Conservation (phyloP, 2,329 filamentous ascomycete genomes). For the Lasiodiplodia citricola region DNA sequence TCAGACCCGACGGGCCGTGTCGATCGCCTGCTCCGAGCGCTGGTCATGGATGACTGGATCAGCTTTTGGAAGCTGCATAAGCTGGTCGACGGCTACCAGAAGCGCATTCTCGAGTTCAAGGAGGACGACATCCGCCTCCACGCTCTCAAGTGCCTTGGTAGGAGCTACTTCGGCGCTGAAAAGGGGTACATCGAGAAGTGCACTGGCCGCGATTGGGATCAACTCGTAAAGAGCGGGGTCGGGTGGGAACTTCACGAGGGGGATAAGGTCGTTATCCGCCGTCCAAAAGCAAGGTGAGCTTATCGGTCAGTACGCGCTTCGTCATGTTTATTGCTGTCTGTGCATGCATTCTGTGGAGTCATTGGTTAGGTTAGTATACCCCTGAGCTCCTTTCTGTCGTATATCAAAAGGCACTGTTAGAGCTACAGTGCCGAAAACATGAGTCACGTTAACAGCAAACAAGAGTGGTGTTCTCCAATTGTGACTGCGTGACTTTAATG, state of each 20-base stretch:
- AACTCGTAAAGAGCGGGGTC: slow-evolving; percentile 72
- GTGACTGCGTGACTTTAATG: neutral
- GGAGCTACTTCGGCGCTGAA: slow-evolving; percentile 78
- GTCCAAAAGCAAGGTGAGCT: slow-evolving; percentile 51
- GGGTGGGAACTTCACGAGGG: slow-evolving; percentile 80
- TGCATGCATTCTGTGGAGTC: slow-evolving; percentile 18
- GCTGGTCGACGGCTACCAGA: slow-evolving; percentile 79
- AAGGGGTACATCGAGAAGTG: slow-evolving; percentile 70
- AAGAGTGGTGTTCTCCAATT: neutral
- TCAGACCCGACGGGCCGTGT: slow-evolving; percentile 55
- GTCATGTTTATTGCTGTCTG: slow-evolving; percentile 6
- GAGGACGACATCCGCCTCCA: slow-evolving; percentile 75
- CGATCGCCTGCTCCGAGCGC: slow-evolving; percentile 68
- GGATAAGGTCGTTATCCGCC: slow-evolving; percentile 76
- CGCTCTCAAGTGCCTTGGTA: slow-evolving; percentile 84
- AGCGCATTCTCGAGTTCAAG: slow-evolving; percentile 80
- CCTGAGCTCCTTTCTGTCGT: neutral
- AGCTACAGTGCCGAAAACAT: neutral
- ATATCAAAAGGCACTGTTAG: neutral
- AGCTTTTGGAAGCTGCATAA: slow-evolving; percentile 74
- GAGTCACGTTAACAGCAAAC: no score
- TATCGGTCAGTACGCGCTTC: neutral
- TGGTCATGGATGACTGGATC: slow-evolving; percentile 84
- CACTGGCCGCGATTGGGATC: slow-evolving; percentile 73
- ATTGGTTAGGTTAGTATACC: slow-evolving; percentile 13